These are phyloP conservation scores for Dryadomyces sulphureus DNA, from an alignment of 2,329 filamentous ascomycete species.

Conservation along the genomic window DNA sequence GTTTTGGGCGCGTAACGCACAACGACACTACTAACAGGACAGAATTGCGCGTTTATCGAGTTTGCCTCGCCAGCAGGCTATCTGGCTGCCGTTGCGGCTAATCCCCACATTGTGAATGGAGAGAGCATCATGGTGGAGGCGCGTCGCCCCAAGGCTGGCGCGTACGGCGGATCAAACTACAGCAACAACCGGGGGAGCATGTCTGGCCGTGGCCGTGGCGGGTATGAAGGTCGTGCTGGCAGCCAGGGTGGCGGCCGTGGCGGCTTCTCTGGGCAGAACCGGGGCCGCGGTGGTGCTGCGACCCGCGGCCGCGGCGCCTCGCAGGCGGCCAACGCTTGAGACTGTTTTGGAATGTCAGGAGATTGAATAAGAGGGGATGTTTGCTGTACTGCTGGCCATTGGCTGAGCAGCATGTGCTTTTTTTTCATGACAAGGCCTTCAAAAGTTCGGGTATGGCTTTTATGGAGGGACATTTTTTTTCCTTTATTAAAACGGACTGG, in stretches of 20 bases:
- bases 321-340: conserved; percentile 37
- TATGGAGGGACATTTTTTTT: neutral
- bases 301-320: conserved; percentile 48
- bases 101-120: conserved; percentile 72
- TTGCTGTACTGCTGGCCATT: neutral
- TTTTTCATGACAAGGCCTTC: neutral
- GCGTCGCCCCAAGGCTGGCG: conserved; percentile 61
- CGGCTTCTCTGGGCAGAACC: conserved; percentile 50
- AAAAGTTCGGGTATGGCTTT: conserved; percentile 4
- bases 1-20: neutral
- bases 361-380: neutral
- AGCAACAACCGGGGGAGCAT: conserved; percentile 44
- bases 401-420: neutral
- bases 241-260: conserved; percentile 49
- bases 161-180: conserved; percentile 56
- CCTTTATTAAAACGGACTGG: neutral
- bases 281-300: conserved; percentile 47
- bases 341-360: neutral
- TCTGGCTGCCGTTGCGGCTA: conserved; percentile 66
- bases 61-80: conserved; percentile 72
- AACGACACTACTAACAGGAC: conserved; percentile 2
- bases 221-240: conserved; percentile 41
- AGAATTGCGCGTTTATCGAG: conserved; percentile 97
- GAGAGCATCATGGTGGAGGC: conserved; percentile 80
- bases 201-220: conserved; percentile 51